Conservation (phyloP, 768 basidiomycete species). For the Amanita brunnescens region DNA sequence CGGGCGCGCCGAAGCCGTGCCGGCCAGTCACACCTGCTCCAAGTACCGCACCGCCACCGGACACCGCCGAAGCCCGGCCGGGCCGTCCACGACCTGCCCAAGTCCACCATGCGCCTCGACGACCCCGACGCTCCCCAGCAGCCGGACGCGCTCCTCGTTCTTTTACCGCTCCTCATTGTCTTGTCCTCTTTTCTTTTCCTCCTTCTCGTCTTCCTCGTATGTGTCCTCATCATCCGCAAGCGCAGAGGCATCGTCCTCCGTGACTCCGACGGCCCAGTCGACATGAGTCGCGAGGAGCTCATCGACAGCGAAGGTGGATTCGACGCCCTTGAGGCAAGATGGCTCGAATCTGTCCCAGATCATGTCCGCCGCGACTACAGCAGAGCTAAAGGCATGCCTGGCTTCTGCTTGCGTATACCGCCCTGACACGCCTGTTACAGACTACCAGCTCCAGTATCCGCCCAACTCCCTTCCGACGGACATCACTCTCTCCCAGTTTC, state of each 20-base stretch:
- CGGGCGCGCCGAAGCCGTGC: background rate
- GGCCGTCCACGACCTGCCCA: background rate
- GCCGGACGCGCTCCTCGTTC: constrained; percentile 70
- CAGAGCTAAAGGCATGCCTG: constrained; percentile 70
- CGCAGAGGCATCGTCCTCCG: constrained; percentile 70
- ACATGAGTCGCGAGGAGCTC: constrained; percentile 88
- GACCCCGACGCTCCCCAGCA: constrained; percentile 24
- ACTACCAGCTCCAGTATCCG: constrained; percentile 79
- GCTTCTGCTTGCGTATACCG: constrained; percentile 5
- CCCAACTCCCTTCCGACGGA: constrained; percentile 97
- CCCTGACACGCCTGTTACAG: constrained; percentile 27
- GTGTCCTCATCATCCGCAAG: constrained; percentile 74
- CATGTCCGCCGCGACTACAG: constrained; percentile 59
- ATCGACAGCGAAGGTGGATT: constrained; percentile 90
- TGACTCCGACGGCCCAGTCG: constrained; percentile 88
- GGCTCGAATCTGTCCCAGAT: constrained; percentile 82
- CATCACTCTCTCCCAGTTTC: constrained; percentile 96
- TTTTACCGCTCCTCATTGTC: constrained; percentile 91
- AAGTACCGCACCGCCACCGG: too few species aligned
- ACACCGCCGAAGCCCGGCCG: too few species aligned
- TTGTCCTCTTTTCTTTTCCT: constrained; percentile 90
- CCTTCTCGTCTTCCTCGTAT: constrained; percentile 84
- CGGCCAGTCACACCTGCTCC: too few species aligned
- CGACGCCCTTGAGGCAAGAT: constrained; percentile 84
- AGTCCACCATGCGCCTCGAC: background rate